phyloP scores from a whole-genome alignment of 306 rosid species.

The Pterocarpus santalinus region DNA sequence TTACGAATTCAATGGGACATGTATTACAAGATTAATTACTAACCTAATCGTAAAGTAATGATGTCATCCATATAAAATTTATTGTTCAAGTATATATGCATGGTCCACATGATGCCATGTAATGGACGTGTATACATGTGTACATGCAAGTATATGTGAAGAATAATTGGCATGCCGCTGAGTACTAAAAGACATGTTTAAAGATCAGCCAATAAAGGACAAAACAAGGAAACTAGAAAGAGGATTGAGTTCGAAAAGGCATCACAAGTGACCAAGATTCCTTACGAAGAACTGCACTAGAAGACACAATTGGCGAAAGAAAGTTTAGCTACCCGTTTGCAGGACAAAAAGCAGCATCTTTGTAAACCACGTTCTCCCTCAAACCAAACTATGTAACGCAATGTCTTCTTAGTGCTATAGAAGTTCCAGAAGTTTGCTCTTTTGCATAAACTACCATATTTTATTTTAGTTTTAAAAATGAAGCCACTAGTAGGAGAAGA shows the following conservation, averaged over 20 bases:
- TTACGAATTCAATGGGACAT: too few relatives aligned
- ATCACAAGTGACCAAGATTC: slow-evolving; percentile 58
- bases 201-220: background rate
- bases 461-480: background rate
- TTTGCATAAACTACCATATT: background rate
- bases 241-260: slow-evolving; percentile 25
- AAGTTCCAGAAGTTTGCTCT: background rate
- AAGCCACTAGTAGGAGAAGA: background rate
- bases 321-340: slow-evolving; percentile 27
- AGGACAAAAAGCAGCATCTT: slow-evolving; percentile 57
- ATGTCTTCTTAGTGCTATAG: slow-evolving; percentile 9
- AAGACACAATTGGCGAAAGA: slow-evolving; percentile 47
- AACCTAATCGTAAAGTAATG: too few relatives aligned
- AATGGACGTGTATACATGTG: slow-evolving; percentile 41
- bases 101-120: too few relatives aligned
- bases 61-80: too few relatives aligned
- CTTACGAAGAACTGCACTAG: slow-evolving; percentile 35
- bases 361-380: slow-evolving; percentile 41
- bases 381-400: slow-evolving; percentile 25
- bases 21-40: too few relatives aligned
- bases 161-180: too few relatives aligned
- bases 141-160: slow-evolving; percentile 44
- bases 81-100: too few relatives aligned
- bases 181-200: background rate
- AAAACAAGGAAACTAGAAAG: background rate